These are phyloP conservation scores for Colletotrichum falcatum DNA, from an alignment of 2,329 filamentous ascomycete species.

Conservation along the genomic window DNA sequence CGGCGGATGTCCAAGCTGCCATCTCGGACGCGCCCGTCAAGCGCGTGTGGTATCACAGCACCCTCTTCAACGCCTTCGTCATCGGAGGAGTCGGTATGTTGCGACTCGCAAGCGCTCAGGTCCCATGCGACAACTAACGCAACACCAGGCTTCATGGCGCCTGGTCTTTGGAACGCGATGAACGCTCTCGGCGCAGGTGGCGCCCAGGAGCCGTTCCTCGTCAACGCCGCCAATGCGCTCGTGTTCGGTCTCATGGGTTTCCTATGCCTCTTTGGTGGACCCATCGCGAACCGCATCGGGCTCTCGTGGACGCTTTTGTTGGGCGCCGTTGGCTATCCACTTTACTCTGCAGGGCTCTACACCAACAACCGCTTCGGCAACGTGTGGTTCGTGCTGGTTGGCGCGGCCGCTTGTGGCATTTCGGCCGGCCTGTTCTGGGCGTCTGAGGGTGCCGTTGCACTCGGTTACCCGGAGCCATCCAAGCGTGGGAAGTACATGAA, in stretches of 20 bases:
- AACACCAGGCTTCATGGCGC: conserved; percentile 55
- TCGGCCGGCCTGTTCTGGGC: conserved; percentile 64
- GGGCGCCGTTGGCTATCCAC: conserved; percentile 60
- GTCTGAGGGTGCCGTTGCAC: conserved; percentile 60
- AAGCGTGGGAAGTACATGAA: conserved; percentile 58
- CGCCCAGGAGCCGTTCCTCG: conserved; percentile 62
- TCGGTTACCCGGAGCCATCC: conserved; percentile 60
- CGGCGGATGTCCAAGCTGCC: conserved; percentile 13
- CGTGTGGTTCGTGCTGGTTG: conserved; percentile 63
- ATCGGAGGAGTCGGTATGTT: conserved; percentile 60
- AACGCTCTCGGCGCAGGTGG: conserved; percentile 65
- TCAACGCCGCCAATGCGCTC: conserved; percentile 64
- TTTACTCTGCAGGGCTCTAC: conserved; percentile 62
- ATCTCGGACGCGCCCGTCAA: conserved; percentile 16
- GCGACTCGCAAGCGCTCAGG: too few species aligned
- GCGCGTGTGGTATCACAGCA: conserved; percentile 60
- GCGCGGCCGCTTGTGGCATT: conserved; percentile 60
- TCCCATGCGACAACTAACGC: neutral
- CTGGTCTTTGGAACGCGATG: conserved; percentile 68
- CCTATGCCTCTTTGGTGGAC: conserved; percentile 60
- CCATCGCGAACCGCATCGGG: conserved; percentile 62
- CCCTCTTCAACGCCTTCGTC: conserved; percentile 65
- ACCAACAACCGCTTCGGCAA: conserved; percentile 63
- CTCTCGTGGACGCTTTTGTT: conserved; percentile 58
- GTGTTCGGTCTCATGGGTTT: conserved; percentile 61